Conservation (phyloP, 148 eudicot species). For the Chenopodium berlandieri region DNA sequence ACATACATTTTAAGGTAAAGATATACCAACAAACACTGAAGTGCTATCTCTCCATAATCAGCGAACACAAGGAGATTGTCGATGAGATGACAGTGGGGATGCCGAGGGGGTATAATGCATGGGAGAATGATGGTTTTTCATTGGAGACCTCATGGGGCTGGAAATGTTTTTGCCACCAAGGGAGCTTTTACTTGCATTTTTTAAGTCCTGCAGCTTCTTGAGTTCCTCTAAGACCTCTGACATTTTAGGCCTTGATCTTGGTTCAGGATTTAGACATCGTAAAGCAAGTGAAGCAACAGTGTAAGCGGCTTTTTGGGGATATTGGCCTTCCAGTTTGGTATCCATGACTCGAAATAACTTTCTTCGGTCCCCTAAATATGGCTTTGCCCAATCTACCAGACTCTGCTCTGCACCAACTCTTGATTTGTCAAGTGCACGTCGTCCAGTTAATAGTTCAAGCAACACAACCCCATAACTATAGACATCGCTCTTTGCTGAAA, state of each 20-base stretch:
- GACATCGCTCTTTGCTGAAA: slow-evolving; percentile 70
- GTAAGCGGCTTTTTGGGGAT: slow-evolving; percentile 72
- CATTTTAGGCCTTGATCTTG: slow-evolving; percentile 65
- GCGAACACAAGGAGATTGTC: slow-evolving; percentile 40
- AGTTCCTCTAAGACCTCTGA: slow-evolving; percentile 63
- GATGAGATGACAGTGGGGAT: slow-evolving; percentile 51
- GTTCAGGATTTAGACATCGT: slow-evolving; percentile 53
- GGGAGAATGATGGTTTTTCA: slow-evolving; percentile 45
- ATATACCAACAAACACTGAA: slow-evolving; percentile 1
- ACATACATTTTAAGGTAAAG: slow-evolving; percentile 11
- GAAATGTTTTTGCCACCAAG: slow-evolving; percentile 17
- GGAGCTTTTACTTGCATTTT: slow-evolving; percentile 34
- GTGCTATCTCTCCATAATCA: slow-evolving; percentile 15
- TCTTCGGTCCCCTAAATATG: slow-evolving; percentile 63
- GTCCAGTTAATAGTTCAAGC: slow-evolving; percentile 69
- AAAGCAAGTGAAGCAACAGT: slow-evolving; percentile 61
- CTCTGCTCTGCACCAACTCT: slow-evolving; percentile 59
- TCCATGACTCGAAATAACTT: slow-evolving; percentile 76
- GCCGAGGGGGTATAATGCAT: slow-evolving; percentile 45
- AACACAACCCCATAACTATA: slow-evolving; percentile 82
- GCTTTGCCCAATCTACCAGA: slow-evolving; percentile 81
- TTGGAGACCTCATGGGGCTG: slow-evolving; percentile 36
- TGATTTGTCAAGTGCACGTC: slow-evolving; percentile 66
- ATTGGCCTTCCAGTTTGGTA: slow-evolving; percentile 74
- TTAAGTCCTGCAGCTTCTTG: slow-evolving; percentile 62